Evolutionary conservation across 2,329 filamentous ascomycete genomes (phyloP).

Genomic region (Fusarium nelsonii): DNA sequence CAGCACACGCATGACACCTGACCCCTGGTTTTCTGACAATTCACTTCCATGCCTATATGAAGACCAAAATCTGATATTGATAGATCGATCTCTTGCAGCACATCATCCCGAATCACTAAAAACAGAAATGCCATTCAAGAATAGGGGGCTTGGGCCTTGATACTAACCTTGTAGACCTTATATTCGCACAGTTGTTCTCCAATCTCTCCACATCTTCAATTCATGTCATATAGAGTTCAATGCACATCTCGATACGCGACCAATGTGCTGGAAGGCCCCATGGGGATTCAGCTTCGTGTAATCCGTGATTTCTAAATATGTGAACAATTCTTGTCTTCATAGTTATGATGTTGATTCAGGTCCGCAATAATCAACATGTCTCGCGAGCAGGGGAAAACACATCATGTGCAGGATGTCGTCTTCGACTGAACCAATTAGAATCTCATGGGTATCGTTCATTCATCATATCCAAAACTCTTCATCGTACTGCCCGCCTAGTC

Average conservation of each 20-base stretch:
- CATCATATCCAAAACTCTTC: constrained; percentile 33
- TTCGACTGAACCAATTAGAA: neutral
- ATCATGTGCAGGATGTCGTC: neutral
- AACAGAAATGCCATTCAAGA: constrained; percentile 4
- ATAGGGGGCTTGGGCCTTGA: constrained; percentile 6
- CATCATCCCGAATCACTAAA: constrained; percentile 12
- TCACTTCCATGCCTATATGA: neutral
- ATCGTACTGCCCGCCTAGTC: constrained; percentile 56
- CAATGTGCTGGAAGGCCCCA: neutral
- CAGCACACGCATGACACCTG: constrained; percentile 2
- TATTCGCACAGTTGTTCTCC: constrained; percentile 2
- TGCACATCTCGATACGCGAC: neutral
- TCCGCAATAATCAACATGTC: neutral
- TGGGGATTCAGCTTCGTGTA: neutral
- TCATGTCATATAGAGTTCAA: constrained; percentile 14
- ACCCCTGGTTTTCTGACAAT: neutral
- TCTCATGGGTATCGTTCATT: constrained; percentile 20
- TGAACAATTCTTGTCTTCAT: neutral
- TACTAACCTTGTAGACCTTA: constrained; percentile 10
- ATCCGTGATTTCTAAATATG: neutral
- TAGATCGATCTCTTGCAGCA: neutral
- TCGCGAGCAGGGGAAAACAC: neutral
- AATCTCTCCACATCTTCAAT: constrained; percentile 1
- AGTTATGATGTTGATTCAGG: neutral
- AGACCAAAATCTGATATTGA: neutral